These are phyloP conservation scores for Tremellales sp. DNA, from an alignment of 1,284 basidiomycete genomes.

Conservation along the genomic window DNA sequence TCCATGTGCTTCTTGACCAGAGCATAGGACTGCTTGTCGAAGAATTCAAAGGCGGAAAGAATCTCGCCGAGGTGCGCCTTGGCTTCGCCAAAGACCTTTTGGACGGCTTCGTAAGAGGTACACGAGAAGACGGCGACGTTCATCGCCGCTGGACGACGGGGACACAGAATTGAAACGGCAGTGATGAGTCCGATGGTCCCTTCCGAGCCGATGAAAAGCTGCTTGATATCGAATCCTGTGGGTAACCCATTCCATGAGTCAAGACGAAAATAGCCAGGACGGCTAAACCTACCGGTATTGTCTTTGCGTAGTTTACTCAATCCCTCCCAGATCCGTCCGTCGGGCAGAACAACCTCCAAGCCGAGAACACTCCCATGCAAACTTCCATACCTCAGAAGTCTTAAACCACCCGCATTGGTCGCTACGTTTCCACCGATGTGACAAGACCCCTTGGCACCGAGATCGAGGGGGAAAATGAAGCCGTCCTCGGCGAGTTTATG, in stretches of 20 bases:
- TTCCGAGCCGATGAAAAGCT: constrained; percentile 96
- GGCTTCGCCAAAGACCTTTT: constrained; percentile 55
- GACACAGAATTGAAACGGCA: constrained; percentile 91
- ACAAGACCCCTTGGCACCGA: constrained; percentile 98
- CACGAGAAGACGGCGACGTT: constrained; percentile 57
- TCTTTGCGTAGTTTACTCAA: constrained; percentile 83
- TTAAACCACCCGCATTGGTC: constrained; percentile 94
- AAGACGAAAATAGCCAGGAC: background rate
- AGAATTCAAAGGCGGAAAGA: constrained; percentile 95
- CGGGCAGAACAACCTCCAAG: constrained; percentile 93
- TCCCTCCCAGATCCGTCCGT: constrained; percentile 90
- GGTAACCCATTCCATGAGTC: constrained; percentile 4
- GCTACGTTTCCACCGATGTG: constrained; percentile 98
- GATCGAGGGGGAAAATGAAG: constrained; percentile 95
- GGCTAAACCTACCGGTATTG: constrained; percentile 72
- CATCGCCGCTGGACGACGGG: constrained; percentile 69
- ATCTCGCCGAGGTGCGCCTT: constrained; percentile 84
- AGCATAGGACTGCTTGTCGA: constrained; percentile 79
- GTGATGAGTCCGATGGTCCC: constrained; percentile 95
- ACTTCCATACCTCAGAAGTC: constrained; percentile 90
- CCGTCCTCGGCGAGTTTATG: constrained; percentile 82
- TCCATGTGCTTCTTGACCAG: constrained; percentile 57
- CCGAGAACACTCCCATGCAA: constrained; percentile 93
- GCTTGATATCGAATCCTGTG: constrained; percentile 94
- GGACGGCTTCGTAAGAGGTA: constrained; percentile 55